These are phyloP conservation scores for Backusella tarrabulga DNA, from an alignment of 192 early-diverging fungal species.

Conservation along the genomic window DNA sequence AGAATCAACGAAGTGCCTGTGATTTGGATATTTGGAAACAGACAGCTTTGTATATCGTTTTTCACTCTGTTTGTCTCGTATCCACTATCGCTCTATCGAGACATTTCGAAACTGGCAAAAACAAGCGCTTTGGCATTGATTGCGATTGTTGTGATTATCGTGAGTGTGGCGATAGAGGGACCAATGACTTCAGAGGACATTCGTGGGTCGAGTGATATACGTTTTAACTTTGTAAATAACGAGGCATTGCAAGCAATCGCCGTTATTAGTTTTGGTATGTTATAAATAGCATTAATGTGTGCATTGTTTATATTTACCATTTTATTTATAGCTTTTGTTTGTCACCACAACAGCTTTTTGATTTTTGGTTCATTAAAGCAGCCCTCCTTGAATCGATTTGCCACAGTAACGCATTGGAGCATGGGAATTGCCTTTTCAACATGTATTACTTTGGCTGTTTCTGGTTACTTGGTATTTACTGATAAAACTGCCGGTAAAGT, in stretches of 20 bases:
- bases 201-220: constrained; percentile 42
- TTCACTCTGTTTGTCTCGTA: constrained; percentile 78
- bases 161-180: constrained; percentile 70
- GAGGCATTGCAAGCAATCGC: constrained; percentile 82
- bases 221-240: constrained; percentile 41
- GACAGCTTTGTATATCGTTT: constrained; percentile 73
- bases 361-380: constrained; percentile 84
- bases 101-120: constrained; percentile 87
- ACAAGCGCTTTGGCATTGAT: constrained; percentile 82
- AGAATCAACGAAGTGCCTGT: constrained; percentile 47
- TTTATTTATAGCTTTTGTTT: constrained; percentile 74
- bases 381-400: constrained; percentile 81
- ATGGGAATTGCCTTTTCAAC: constrained; percentile 67
- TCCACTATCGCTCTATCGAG: constrained; percentile 83
- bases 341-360: constrained; percentile 94
- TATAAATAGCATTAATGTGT: neutral
- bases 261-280: constrained; percentile 84
- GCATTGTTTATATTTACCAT: neutral
- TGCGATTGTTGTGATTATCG: constrained; percentile 76
- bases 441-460: constrained; percentile 69
- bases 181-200: constrained; percentile 52
- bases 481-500: constrained; percentile 72
- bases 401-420: constrained; percentile 78
- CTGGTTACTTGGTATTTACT: constrained; percentile 79
- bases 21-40: constrained; percentile 63